Base-by-base conservation (phyloP, 495 filamentous ascomycete genomes). In the Delitschia confertaspora region DNA sequence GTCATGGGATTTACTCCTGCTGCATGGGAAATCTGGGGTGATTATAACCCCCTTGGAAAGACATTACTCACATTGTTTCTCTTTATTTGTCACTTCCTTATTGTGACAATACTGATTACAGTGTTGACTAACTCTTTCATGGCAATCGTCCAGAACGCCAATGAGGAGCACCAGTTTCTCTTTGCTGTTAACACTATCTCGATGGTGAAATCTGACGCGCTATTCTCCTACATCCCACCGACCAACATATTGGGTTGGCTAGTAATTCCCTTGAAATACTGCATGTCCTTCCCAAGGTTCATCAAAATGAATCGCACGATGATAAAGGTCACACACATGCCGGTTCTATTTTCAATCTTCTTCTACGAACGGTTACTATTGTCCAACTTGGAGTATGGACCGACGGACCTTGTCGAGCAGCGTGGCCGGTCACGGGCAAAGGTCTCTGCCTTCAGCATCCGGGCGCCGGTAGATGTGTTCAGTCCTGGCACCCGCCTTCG, bases 171-270 rank as follows among this genome's bases (percentile, higher is more conserved):
- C 60, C 86, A 93, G 66, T 95, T 94, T 55, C 65, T 93, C 3
- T 93, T 95, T 59, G 85, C 89, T 4, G 82, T 95, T 60, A 94
- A 94, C 51, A 87, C 86, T 4, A 88, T 94, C 26, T 91, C 87
- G 3, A 85, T 95, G 83, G 88, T 95, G 38, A 95, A 96, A 58
- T 93, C 86, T 16, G 88, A 95, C 58, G 82, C 85, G 0, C 68
- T 95, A 0, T 95, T 95, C 66, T 88, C 85, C 10, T 95, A 95
- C 55, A 71, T 93, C 43, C 83, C 86, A 1, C 88, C 88, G 0
- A 79, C 80, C 10, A 95, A 95, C 55, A 79, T 94, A 25, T 68
- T 95, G 39, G 86, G 82, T 23, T 96, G 87, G 88, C 48, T 86
- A 2, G 65, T 91, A 13, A 81, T 84, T 41, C 88, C 89, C 3